Evolutionary conservation across 2,329 filamentous ascomycete species (phyloP).

Genomic region (Fonsecaea pedrosoi): DNA sequence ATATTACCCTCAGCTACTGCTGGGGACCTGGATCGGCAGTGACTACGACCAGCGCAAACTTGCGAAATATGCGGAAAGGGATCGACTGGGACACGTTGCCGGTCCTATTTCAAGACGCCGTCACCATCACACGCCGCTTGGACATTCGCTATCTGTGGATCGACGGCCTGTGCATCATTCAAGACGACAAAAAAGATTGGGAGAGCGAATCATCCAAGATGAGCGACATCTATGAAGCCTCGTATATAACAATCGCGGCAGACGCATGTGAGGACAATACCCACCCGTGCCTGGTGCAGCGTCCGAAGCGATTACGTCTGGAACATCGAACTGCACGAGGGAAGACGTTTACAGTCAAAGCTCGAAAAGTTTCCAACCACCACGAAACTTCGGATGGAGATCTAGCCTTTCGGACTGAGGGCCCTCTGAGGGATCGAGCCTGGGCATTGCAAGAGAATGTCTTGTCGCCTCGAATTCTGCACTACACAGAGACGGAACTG

Average conservation of each 20-base stretch:
- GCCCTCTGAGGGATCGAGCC: background rate
- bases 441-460: constrained; percentile 2
- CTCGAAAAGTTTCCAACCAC: background rate
- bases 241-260: background rate
- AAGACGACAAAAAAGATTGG: constrained; percentile 42
- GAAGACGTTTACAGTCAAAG: background rate
- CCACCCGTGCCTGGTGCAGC: background rate
- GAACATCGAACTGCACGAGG: background rate
- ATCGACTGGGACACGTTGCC: constrained; percentile 14
- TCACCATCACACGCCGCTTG: constrained; percentile 40
- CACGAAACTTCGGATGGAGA: background rate
- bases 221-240: constrained; percentile 28
- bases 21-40: constrained; percentile 3
- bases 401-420: background rate
- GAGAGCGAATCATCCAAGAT: constrained; percentile 29
- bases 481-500: constrained; percentile 1
- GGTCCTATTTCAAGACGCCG: constrained; percentile 41
- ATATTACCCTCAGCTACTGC: constrained; percentile 5
- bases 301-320: background rate
- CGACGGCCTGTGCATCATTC: constrained; percentile 45
- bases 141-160: constrained; percentile 44
- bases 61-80: background rate
- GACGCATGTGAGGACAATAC: background rate
- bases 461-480: background rate
- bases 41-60: constrained; percentile 4